Conservation (phyloP, 202 grass and related monocot species). For the Carex arenaria region DNA sequence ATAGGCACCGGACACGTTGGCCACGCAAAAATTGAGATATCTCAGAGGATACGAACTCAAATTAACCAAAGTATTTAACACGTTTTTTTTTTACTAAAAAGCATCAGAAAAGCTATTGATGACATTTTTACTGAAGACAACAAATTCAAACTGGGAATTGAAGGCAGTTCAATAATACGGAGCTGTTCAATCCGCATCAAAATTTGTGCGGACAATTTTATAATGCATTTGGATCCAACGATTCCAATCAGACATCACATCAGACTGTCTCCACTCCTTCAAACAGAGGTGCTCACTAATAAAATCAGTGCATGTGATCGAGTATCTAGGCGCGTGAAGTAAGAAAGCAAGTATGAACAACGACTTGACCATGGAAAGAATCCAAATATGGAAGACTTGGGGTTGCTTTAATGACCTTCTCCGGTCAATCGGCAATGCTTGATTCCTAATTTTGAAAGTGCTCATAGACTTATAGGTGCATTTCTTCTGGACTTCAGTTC, state of each 20-base stretch:
- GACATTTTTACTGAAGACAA: neutral
- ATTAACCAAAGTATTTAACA: too few species aligned
- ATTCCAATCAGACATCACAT: too few species aligned
- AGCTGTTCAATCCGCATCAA: too few species aligned
- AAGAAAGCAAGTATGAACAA: neutral
- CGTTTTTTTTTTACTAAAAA: too few species aligned
- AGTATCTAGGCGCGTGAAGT: neutral
- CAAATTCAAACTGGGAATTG: neutral
- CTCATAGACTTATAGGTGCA: neutral
- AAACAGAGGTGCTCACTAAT: neutral
- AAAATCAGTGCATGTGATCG: neutral
- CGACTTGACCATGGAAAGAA: neutral
- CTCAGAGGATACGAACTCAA: too few species aligned
- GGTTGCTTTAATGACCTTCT: neutral
- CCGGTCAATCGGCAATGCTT: neutral
- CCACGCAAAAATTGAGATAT: too few species aligned
- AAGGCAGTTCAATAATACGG: too few species aligned
- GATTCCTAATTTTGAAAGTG: neutral
- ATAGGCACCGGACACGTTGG: too few species aligned
- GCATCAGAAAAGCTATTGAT: neutral
- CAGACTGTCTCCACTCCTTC: too few species aligned
- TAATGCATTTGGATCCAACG: too few species aligned
- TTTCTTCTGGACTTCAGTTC: slow-evolving; percentile 8
- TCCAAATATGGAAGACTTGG: neutral
- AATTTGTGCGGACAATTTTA: too few species aligned